Base-by-base conservation (phyloP, 805 yeast genomes). In the Candida nemodendra region DNA sequence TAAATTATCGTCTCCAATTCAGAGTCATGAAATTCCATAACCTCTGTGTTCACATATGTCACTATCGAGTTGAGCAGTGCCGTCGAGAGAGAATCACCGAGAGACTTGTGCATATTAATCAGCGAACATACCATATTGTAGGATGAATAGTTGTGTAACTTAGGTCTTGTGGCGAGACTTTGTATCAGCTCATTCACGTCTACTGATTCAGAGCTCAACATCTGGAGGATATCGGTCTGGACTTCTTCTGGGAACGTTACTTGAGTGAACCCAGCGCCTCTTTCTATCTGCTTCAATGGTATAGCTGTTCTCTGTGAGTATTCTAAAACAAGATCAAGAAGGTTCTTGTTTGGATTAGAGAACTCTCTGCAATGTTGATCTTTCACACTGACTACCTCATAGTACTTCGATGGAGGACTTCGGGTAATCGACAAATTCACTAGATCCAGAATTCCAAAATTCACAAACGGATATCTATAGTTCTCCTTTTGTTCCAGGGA, bases 361-460 rank as follows among this genome's bases (percentile, higher is more conserved):
- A 35, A 33, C 9, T 34, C 28, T 36, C 49, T 38, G 12, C 27
- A 7, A 15, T 41, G 42, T 13, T 40, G 39, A 27, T 51, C 50
- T 28, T 53, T 56, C 7, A 48, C 19, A 21, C 41, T 47, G 2
- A 52, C 26, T 9, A 43, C 36, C 8, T 47, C 42, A n/a, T 34
- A 27, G 26, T 56, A 54, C 21, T 45, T 36, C 3, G 33, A 9
- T 3, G 44, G 51, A 5, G 37, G 23, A 15, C 30, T 25, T n/a
- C 32, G 32, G 23, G 36, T 36, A 5, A 50, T 36, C 3, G 55
- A 38, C 2, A 44, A 27, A 13, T 42, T 44, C 4, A 56, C 30
- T 1, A 49, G 41, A 26, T 48, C 57, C 12, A 27, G 18, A 8
- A 30, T 18, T n/a, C 30, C 35, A 24, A 47, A 47, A 25, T 32